Percentiles rank a stretch among this genome's conserved stretches.
phyloP scores from a whole-genome alignment of 2,329 filamentous ascomycete genomes.

The Macrophomina pseudophaseolina region DNA sequence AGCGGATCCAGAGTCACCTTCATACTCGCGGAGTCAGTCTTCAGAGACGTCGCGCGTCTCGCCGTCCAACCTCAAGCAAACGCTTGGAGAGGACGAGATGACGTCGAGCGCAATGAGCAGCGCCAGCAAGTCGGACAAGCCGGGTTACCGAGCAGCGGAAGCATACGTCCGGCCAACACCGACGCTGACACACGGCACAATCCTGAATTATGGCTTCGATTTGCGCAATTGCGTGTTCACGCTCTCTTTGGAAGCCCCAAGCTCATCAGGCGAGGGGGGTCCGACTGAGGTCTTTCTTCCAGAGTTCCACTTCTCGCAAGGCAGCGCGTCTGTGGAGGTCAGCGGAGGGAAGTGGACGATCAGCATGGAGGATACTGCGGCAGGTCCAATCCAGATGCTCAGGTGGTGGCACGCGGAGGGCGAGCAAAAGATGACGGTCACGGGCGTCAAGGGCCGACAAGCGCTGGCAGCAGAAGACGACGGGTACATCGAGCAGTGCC shows the following conservation, averaged over 20 bases:
- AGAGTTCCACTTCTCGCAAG: slow-evolving; percentile 85
- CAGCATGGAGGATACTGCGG: slow-evolving; percentile 71
- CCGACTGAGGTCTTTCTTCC: slow-evolving; percentile 88
- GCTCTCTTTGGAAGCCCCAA: slow-evolving; percentile 69
- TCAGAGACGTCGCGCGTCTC: slow-evolving; percentile 62
- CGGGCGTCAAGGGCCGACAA: slow-evolving; percentile 70
- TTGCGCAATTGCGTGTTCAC: slow-evolving; percentile 78
- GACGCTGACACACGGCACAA: slow-evolving; percentile 72
- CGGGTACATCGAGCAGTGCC: slow-evolving; percentile 74
- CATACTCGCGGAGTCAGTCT: slow-evolving; percentile 60
- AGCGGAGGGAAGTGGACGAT: slow-evolving; percentile 92
- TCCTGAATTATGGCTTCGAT: slow-evolving; percentile 79
- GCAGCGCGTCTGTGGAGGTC: slow-evolving; percentile 72
- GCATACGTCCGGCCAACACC: slow-evolving; percentile 89
- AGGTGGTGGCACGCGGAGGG: slow-evolving; percentile 94
- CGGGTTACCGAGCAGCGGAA: slow-evolving; percentile 87
- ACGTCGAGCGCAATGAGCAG: slow-evolving; percentile 33
- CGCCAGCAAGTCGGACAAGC: slow-evolving; percentile 45
- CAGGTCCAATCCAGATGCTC: slow-evolving; percentile 73
- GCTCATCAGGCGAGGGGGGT: slow-evolving; percentile 63
- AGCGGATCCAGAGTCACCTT: slow-evolving; percentile 52
- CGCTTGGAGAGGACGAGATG: slow-evolving; percentile 65
- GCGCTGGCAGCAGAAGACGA: slow-evolving; percentile 69
- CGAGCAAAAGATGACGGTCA: slow-evolving; percentile 77
- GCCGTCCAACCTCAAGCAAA: slow-evolving; percentile 75